Evolutionary conservation across 257 asterid species (phyloP).

Genomic region (Nyctanthes arbortristis): DNA sequence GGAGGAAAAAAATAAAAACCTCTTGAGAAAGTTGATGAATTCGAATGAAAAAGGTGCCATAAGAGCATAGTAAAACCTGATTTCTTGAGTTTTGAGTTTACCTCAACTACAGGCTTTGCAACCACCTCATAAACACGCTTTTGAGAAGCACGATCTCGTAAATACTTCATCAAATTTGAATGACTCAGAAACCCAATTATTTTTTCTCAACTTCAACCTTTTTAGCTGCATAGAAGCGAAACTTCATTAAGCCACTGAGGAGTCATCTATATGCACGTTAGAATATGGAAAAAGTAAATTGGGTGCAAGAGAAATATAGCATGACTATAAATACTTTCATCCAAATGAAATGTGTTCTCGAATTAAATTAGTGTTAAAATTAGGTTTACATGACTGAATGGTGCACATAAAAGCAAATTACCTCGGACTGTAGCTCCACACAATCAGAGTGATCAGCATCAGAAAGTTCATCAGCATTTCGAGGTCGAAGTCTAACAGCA

Average conservation of each 20-base stretch:
- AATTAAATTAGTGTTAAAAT: slow-evolving; percentile 6
- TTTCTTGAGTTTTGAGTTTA: slow-evolving; percentile 29
- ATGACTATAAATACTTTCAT: slow-evolving; percentile 3
- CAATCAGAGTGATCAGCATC: slow-evolving; percentile 79
- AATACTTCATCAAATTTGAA: slow-evolving; percentile 82
- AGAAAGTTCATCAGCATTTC: slow-evolving; percentile 65
- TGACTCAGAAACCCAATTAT: slow-evolving; percentile 84
- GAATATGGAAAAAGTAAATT: neutral
- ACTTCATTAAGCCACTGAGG: slow-evolving; percentile 13
- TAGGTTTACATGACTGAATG: neutral
- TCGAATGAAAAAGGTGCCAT: slow-evolving; percentile 8
- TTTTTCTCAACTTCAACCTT: slow-evolving; percentile 72
- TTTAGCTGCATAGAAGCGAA: slow-evolving; percentile 58
- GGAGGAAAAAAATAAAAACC: slow-evolving; percentile 5
- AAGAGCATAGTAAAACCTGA: neutral
- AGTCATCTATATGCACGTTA: neutral
- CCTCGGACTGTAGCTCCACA: slow-evolving; percentile 92
- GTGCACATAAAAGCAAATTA: slow-evolving; percentile 34
- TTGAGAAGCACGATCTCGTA: slow-evolving; percentile 77
- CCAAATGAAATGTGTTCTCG: neutral
- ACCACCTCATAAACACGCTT: slow-evolving; percentile 88
- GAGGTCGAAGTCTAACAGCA: slow-evolving; percentile 86
- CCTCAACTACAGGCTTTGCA: slow-evolving; percentile 97
- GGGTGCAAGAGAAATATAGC: neutral
- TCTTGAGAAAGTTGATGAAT: neutral